Evolutionary conservation across 148 eudicot species (phyloP), one percentile per base, ranked within the genome.

Genomic region (Suaeda aralocaspica): DNA sequence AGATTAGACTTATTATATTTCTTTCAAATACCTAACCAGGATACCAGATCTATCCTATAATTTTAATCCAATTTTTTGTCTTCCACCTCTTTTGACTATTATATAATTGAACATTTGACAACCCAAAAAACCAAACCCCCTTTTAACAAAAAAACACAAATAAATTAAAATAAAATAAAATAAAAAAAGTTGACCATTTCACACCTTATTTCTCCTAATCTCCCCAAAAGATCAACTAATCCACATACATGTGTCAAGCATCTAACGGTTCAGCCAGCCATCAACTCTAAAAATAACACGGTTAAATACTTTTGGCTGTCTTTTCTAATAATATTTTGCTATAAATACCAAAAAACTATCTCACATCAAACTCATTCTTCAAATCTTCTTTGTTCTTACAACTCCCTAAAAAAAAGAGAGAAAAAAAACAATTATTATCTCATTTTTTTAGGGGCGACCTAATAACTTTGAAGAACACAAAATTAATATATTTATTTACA

Each of bases 181-280:
- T 0, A 42, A 30, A 10, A 57, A 41, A 28, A 59, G 75, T 71
- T 71, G 75, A 76, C 75, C 51, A 0, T 9, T 53, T 55, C 50
- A 58, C 42, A 29, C 15, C 36, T 28, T 0, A 9, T 1, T 28
- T 30, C 29, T 36, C 68, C 16, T 3, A 70, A 62, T 71, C 55
- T 46, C n/a, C n/a, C 53, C 64, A 9, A 24, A 52, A 30, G 25
- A 4, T 4, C 29, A 65, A 59, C 52, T n/a, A 44, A 49, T 59
- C 49, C 31, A 36, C 21, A 9, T 8, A 39, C 78, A 74, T 51
- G 64, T 69, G 81, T 21, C 63, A 33, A 3, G 0, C 63, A 78
- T 78, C 78, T 24, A 69, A 74, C 74, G 74, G 63, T 48, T 39
- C 0, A 48, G 10, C 49, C 51, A 56, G 29, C 69, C 70, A 69